Conservation (phyloP, 768 basidiomycete species). For the Trametes punicea region DNA sequence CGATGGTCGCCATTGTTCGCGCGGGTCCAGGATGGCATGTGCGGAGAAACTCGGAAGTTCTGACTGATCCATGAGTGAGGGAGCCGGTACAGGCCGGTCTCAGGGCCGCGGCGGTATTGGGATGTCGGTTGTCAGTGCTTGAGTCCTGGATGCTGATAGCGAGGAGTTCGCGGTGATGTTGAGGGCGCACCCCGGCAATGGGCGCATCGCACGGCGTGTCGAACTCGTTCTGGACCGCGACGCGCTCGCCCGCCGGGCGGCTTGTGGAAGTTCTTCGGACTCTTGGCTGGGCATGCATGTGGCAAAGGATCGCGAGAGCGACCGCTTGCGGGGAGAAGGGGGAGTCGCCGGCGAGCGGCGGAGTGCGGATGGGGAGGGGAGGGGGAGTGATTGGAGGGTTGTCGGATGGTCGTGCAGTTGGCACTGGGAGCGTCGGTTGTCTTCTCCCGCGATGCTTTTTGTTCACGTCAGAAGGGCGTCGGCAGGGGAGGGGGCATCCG, state of each 20-base stretch:
- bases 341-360: background rate
- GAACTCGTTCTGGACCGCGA: background rate
- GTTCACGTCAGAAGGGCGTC: constrained; percentile 11
- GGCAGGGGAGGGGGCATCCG: background rate
- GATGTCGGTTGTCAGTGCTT: background rate
- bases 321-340: background rate
- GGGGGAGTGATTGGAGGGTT: background rate
- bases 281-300: background rate
- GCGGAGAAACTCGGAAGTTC: constrained; percentile 2
- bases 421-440: constrained; percentile 16
- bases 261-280: background rate
- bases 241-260: background rate
- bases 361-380: background rate
- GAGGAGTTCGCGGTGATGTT: no score
- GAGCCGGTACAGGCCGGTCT: constrained; percentile 3
- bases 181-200: background rate
- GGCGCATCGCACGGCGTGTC: background rate
- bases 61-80: constrained; percentile 1
- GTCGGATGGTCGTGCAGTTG: constrained; percentile 10
- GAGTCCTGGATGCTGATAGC: background rate
- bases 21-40: background rate
- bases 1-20: background rate
- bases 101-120: constrained; percentile 2
- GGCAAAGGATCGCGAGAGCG: background rate
- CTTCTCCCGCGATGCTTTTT: constrained; percentile 35